Evolutionary conservation across 805 yeast genomes (phyloP).

Genomic region (Groenewaldozyma salmanticensis): DNA sequence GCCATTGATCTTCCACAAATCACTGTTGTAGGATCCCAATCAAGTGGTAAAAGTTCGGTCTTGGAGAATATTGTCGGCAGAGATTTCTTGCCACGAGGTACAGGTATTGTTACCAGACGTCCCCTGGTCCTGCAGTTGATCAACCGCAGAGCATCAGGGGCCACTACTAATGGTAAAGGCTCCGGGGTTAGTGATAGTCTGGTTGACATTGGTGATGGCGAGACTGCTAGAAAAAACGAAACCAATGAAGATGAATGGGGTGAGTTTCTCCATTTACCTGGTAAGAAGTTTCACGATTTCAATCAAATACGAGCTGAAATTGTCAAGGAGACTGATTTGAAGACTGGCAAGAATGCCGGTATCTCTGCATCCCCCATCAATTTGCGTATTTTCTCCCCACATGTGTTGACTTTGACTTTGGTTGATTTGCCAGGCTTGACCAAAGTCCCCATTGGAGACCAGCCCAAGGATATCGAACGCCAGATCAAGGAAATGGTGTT

Average conservation of each 20-base stretch:
- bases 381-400: conserved; percentile 86
- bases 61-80: conserved; percentile 86
- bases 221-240: conserved; percentile 2
- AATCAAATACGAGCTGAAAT: conserved; percentile 85
- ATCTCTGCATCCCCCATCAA: conserved; percentile 90
- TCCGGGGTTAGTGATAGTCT: conserved; percentile 1
- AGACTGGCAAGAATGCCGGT: conserved; percentile 65
- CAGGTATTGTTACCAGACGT: conserved; percentile 87
- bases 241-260: conserved; percentile 74
- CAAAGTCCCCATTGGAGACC: conserved; percentile 98
- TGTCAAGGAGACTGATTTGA: conserved; percentile 80
- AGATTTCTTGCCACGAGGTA: conserved; percentile 85
- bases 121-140: conserved; percentile 77
- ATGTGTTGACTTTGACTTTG: conserved; percentile 83
- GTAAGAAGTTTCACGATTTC: conserved; percentile 77
- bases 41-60: conserved; percentile 82
- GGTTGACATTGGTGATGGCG: conserved; percentile 36
- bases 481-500: conserved; percentile 89
- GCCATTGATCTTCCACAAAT: conserved; percentile 90
- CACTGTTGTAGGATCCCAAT: conserved; percentile 91
- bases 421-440: conserved; percentile 97
- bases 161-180: background rate
- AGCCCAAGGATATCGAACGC: conserved; percentile 91
- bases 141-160: conserved; percentile 28
- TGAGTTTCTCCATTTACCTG: conserved; percentile 88